phyloP scores from a whole-genome alignment of 164 flowering plant species.

The Litsea cubeba region DNA sequence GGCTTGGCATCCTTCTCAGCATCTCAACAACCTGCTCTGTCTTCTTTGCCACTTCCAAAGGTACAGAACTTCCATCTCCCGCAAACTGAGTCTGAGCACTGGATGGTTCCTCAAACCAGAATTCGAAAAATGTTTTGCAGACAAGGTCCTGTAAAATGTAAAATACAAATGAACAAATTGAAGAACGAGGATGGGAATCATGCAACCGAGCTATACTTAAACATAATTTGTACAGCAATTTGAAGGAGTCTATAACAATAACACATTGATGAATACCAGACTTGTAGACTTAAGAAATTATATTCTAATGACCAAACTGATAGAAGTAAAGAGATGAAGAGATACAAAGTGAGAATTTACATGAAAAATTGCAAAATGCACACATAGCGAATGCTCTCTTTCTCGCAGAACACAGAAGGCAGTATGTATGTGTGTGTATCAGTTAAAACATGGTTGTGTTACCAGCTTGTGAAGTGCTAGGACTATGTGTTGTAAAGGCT shows the following conservation, averaged over 20 bases:
- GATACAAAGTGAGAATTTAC: background rate
- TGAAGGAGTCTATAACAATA: background rate
- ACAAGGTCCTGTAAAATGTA: conserved; percentile 72
- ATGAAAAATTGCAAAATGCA: background rate
- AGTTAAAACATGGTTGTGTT: too few relatives aligned
- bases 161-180: background rate
- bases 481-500: too few relatives aligned
- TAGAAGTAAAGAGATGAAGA: background rate
- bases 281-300: too few relatives aligned
- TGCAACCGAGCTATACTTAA: background rate
- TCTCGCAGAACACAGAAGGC: too few relatives aligned
- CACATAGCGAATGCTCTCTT: too few relatives aligned
- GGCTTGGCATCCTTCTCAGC: conserved; percentile 69
- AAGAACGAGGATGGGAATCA: background rate
- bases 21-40: conserved; percentile 94
- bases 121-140: conserved; percentile 96
- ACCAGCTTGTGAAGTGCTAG: too few relatives aligned
- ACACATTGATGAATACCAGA: background rate
- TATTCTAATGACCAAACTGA: background rate
- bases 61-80: conserved; percentile 86
- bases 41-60: conserved; percentile 80
- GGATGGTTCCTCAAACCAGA: conserved; percentile 96
- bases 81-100: conserved; percentile 47
- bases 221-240: background rate
- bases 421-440: too few relatives aligned